These are phyloP conservation scores for Hyphopichia burtonii DNA, from an alignment of 1,139 yeast genomes.

Conservation along the genomic window DNA sequence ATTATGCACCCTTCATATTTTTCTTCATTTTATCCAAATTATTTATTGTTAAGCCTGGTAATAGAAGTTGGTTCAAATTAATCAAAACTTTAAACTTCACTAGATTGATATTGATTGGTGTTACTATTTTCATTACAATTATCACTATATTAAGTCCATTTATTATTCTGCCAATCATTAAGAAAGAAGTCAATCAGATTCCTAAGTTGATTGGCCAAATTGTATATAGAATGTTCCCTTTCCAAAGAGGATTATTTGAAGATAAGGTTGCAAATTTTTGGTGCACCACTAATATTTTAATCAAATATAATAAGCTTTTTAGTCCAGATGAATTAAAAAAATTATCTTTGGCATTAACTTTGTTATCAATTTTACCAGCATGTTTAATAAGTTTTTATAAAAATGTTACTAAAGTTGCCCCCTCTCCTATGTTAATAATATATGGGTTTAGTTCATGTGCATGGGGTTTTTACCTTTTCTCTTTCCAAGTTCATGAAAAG, in stretches of 20 bases:
- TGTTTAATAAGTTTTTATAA: constrained; percentile 51
- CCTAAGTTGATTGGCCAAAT: constrained; percentile 27
- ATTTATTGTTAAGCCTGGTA: constrained; percentile 10
- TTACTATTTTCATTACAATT: constrained; percentile 60
- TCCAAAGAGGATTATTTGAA: constrained; percentile 91
- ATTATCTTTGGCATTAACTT: constrained; percentile 62
- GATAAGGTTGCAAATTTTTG: constrained; percentile 97
- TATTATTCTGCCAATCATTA: constrained; percentile 23
- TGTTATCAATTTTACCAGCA: constrained; percentile 67
- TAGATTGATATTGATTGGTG: constrained; percentile 59
- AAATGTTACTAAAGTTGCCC: constrained; percentile 16
- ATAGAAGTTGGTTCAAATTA: constrained; percentile 5
- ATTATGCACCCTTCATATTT: constrained; percentile 88
- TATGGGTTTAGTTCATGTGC: constrained; percentile 85
- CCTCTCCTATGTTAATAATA: constrained; percentile 22
- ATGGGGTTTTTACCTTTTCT: constrained; percentile 83
- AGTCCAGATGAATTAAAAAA: constrained; percentile 58
- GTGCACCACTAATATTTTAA: constrained; percentile 81
- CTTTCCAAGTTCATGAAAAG: constrained; percentile 94
- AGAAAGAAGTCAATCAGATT: constrained; percentile 17
- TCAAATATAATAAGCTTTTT: constrained; percentile 66
- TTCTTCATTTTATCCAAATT: constrained; percentile 62
- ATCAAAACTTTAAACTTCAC: constrained; percentile 33
- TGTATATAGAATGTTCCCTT: constrained; percentile 80
- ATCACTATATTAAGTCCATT: constrained; percentile 62